A percentile compares a stretch with the other conserved stretches of the same genome.
Conservation (phyloP, 1,284 basidiomycete genomes). For the Mycena sp. region DNA sequence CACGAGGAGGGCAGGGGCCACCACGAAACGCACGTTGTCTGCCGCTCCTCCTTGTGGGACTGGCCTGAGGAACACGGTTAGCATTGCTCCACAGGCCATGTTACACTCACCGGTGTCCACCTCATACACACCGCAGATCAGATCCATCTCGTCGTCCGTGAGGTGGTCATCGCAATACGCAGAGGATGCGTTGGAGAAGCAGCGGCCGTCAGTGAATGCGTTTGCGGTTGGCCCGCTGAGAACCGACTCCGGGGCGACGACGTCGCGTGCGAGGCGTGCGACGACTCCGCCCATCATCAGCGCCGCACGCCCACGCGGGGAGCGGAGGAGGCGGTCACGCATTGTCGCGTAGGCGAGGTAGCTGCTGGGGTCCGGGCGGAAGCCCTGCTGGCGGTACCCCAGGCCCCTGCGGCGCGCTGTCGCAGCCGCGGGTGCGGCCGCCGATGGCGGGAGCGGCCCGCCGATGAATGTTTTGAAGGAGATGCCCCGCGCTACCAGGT, state of each 20-base stretch:
- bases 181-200: too few relatives aligned
- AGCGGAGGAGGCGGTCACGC: slow-evolving; percentile 2
- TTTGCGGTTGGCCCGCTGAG: background rate
- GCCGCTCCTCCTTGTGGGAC: background rate
- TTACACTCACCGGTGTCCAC: slow-evolving; percentile 10
- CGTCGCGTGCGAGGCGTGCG: background rate
- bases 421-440: too few relatives aligned
- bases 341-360: background rate
- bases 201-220: background rate
- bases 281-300: slow-evolving; percentile 11
- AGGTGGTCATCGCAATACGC: slow-evolving; percentile 12
- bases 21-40: slow-evolving; percentile 5
- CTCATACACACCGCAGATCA: slow-evolving; percentile 11
- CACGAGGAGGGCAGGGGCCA: background rate
- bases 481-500: slow-evolving; percentile 10
- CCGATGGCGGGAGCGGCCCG: background rate
- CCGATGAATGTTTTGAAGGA: slow-evolving; percentile 1
- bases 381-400: background rate
- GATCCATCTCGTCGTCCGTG: slow-evolving; percentile 6
- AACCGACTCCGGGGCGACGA: background rate
- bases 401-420: background rate
- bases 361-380: background rate
- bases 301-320: slow-evolving; percentile 2
- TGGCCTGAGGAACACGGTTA: too few relatives aligned
- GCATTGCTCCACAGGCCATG: too few relatives aligned